Conservation (phyloP, 495 filamentous ascomycete genomes). For the Aspergillus hancockii region DNA sequence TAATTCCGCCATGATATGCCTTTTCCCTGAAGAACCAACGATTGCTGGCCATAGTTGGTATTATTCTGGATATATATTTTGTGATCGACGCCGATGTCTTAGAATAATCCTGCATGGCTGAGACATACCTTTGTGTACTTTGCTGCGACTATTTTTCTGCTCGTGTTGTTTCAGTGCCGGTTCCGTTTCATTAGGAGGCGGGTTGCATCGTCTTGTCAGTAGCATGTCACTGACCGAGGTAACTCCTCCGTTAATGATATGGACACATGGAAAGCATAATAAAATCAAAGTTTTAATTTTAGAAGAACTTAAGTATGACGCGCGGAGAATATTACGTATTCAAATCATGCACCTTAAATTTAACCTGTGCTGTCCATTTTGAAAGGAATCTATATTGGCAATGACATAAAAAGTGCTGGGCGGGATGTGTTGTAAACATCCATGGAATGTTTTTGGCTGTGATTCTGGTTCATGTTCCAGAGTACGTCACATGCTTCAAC, state of each 20-base stretch:
- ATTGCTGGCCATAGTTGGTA: slow-evolving; percentile 11
- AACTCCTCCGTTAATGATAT: neutral
- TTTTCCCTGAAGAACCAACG: neutral
- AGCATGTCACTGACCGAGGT: neutral
- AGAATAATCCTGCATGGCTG: neutral
- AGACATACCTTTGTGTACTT: neutral
- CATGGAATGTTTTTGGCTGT: too few species aligned
- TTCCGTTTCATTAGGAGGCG: neutral
- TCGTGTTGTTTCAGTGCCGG: neutral
- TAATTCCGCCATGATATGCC: neutral
- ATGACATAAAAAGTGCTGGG: too few species aligned
- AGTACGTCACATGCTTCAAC: neutral
- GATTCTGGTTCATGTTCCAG: neutral
- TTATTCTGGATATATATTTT: neutral
- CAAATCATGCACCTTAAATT: too few species aligned
- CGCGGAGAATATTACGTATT: too few species aligned
- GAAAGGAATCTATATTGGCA: too few species aligned
- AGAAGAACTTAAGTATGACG: too few species aligned
- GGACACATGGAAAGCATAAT: neutral
- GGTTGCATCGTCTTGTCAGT: neutral
- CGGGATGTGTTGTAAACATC: too few species aligned
- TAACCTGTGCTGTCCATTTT: too few species aligned
- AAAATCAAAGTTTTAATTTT: neutral
- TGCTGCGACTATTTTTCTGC: neutral
- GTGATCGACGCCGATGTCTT: neutral